Base-by-base conservation (phyloP, 2,329 filamentous ascomycete genomes). In the Nemania sp. region DNA sequence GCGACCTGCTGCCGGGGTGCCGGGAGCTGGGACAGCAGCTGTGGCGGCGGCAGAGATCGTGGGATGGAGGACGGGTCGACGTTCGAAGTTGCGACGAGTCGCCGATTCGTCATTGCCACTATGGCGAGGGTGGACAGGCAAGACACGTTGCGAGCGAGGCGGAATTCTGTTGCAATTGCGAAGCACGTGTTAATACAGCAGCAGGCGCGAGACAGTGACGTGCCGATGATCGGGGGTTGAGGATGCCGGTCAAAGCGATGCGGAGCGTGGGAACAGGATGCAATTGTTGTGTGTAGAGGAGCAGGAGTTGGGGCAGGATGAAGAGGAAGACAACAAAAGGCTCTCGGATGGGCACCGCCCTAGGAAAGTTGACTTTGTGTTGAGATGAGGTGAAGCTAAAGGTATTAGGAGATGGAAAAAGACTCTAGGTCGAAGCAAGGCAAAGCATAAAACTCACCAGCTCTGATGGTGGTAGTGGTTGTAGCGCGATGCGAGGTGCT, bases 101-200 rank as follows among this genome's bases (percentile, higher is more conserved):
- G 63, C 64, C 69, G 71, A 66, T 73, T 73, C 65, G 66, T 71
- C 72, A 74, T 74, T 65, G 72, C 72, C 68, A 67, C 64, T 68
- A 66, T 69, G 59, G 72, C 70, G 55, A 72, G 69, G 45, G 67
- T 69, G 45, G 69, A 69, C 40, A 71, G 68, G 61, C 69, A 68
- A 12, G 69, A 67, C 65, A 70, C 70, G 67, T 65, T 69, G 45
- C 67, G 67, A 29, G 63, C 59, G 40, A 64, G 63, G 65, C 67
- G 69, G 53, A 65, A 67, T 62, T 71, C 71, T 73, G 60, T 59
- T 56, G 57, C 39, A 54, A 46, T 55, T 47, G 58, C 20, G 55
- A 53, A 40, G 52, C 49, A 58, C 39, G 21, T 29, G 58, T 69
- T 54, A 69, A 50, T 57, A 43, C 15, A 49, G 59, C 56, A 63